Base-by-base conservation (phyloP, 768 basidiomycete genomes). In the Lentinula sp. region DNA sequence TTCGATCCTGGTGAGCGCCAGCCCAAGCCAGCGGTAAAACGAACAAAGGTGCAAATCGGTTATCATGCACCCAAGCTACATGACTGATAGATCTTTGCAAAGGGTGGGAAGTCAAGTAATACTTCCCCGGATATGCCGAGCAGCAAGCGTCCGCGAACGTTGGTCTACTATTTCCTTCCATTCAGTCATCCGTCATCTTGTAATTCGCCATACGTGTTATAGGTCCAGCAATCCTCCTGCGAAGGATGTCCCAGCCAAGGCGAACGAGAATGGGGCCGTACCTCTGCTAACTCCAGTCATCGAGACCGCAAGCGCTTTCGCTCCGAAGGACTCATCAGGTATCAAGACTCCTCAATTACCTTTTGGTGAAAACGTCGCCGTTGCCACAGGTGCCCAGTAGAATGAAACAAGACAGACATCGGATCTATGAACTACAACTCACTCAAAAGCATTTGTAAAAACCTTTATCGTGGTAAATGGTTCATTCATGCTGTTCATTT, bases 1-100 rank as follows among this genome's bases (percentile, higher is more conserved):
- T 92, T 89, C 65, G 93, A 91, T 48, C 79, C 81, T 39, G 90
- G 90, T 57, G 91, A 93, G 72, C 57, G 91, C 32, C 89, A 88
- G 65, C 82, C 84, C 10, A 86, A 86, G 66, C 74, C 81, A 52
- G 80, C 79, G 9, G 80, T 86, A 71, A 95, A 95, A 71, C 87
- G 93, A 55, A 77, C 85, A 45, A 93, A 93, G 78, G 83, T 83
- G 72, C 73, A 74, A 39, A 32, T 48, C 8, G n/a, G 45, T 33
- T 57, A n/a, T 15, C 42, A n/a, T 7, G 18, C 32, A 32, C 20
- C 18, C 28, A 37, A 20, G 13, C n/a, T 18, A 3, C 42, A 39
- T 15, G 6, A 32, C 35, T 32, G n/a, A 42, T 36, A 13, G 15
- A 4, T 7, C 16, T 39, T 48, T 36, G 35, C 10, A 6, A 82